A percentile compares a stretch with the other conserved stretches of the same genome.
phyloP scores from a whole-genome alignment of 805 yeast genomes.

The Candida peoriensis region DNA sequence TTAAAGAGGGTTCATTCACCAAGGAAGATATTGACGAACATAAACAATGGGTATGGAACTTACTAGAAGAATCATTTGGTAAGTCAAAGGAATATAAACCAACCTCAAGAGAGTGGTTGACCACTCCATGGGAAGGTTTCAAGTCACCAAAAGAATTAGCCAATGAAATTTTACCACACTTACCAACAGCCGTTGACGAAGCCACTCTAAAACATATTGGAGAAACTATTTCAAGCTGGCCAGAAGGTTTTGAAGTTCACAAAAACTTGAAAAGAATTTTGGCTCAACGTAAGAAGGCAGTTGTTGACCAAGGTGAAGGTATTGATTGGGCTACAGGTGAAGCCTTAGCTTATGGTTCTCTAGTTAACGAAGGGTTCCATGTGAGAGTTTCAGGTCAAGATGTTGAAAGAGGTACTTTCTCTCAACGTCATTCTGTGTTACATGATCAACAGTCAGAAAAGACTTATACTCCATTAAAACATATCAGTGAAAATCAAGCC shows the following conservation, averaged over 20 bases:
- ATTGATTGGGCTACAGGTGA: conserved; percentile 99
- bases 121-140: conserved; percentile 98
- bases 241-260: conserved; percentile 84
- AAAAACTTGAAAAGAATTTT: conserved; percentile 94
- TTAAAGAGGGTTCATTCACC: conserved; percentile 85
- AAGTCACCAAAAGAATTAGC: conserved; percentile 97
- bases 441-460: conserved; percentile 90
- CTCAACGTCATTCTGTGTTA: conserved; percentile 97
- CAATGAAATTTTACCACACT: conserved; percentile 90
- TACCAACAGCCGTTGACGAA: conserved; percentile 87
- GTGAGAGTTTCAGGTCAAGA: conserved; percentile 99
- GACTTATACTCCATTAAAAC: conserved; percentile 80
- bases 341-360: conserved; percentile 94
- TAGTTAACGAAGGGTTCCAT: conserved; percentile 89
- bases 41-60: conserved; percentile 96
- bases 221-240: conserved; percentile 71
- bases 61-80: conserved; percentile 82
- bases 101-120: conserved; percentile 93
- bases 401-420: conserved; percentile 99
- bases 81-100: conserved; percentile 89
- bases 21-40: conserved; percentile 90
- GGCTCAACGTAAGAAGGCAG: conserved; percentile 78
- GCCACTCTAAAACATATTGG: conserved; percentile 74
- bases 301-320: conserved; percentile 84
- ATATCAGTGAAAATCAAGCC: conserved; percentile 76